phyloP scores from a whole-genome alignment of 225 moss, liverwort and hornwort genomes.

The Lunularia cruciata region DNA sequence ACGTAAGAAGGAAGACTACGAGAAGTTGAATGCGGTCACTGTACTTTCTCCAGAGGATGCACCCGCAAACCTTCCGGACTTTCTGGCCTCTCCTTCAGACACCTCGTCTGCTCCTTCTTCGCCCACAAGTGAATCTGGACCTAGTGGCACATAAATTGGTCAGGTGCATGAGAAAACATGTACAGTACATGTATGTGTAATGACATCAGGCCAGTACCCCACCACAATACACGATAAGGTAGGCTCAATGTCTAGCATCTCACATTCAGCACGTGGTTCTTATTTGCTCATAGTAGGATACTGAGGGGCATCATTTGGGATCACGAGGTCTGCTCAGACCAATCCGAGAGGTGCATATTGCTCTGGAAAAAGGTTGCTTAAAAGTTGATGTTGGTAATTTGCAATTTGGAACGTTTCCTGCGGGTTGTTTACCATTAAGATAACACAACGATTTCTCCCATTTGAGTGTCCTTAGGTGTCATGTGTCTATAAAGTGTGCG shows the following conservation, averaged over 20 bases:
- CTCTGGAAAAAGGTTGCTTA: not conserved
- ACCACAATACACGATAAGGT: not conserved
- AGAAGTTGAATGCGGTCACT: slow-evolving; percentile 43
- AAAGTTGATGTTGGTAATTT: not conserved
- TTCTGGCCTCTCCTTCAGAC: not conserved
- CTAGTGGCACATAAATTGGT: not conserved
- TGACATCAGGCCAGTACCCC: not conserved
- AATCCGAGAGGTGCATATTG: not conserved
- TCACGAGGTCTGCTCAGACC: not conserved
- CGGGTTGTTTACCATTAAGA: not conserved
- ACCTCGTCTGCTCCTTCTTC: slow-evolving; percentile 4
- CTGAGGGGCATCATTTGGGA: not conserved
- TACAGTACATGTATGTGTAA: slow-evolving; percentile 3
- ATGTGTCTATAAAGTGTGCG: no score
- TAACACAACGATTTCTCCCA: no score
- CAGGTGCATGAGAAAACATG: not conserved
- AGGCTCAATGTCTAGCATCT: not conserved
- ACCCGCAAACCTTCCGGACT: slow-evolving; percentile 4
- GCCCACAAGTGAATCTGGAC: slow-evolving; percentile 12
- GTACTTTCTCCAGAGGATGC: slow-evolving; percentile 34
- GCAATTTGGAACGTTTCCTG: not conserved
- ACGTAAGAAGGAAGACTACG: slow-evolving; percentile 75
- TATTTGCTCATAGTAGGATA: not conserved
- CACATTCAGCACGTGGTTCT: not conserved
- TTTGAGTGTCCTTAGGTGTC: no score